These are phyloP conservation scores for Komagataella phaffii DNA, from an alignment of 805 yeast genomes.

Conservation along the genomic window DNA sequence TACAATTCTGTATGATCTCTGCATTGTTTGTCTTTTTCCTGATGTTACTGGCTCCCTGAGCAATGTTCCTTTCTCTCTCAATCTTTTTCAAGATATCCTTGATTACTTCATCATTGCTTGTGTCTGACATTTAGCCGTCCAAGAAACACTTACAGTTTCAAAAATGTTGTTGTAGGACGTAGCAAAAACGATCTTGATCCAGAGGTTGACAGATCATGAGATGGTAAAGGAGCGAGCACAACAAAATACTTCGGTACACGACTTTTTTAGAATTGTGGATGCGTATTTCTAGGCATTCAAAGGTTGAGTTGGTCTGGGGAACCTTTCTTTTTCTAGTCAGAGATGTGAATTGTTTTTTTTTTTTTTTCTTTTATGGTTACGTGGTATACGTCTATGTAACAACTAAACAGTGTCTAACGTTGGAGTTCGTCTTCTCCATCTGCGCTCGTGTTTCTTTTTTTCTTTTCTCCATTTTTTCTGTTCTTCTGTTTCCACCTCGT, in stretches of 20 bases:
- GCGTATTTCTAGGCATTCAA: not conserved
- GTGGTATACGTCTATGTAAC: not conserved
- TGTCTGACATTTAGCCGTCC: not conserved
- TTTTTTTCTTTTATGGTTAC: not conserved
- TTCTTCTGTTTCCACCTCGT: too few species aligned
- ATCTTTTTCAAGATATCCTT: slow-evolving; percentile 74
- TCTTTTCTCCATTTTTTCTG: not conserved
- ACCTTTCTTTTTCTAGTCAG: not conserved
- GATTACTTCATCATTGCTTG: not conserved
- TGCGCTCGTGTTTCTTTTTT: not conserved
- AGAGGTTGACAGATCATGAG: not conserved
- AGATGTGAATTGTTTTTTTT: not conserved
- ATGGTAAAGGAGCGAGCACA: not conserved
- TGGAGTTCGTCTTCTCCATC: not conserved
- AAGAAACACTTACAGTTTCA: not conserved
- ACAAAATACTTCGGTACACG: not conserved
- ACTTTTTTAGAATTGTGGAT: not conserved
- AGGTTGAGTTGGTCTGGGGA: not conserved
- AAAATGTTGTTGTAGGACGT: not conserved
- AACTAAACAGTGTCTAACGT: not conserved
- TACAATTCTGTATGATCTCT: slow-evolving; percentile 81
- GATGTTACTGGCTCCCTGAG: slow-evolving; percentile 74
- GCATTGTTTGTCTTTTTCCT: slow-evolving; percentile 68
- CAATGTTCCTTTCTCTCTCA: slow-evolving; percentile 77
- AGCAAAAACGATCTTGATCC: not conserved